Percentiles rank a stretch among this genome's conserved stretches.
These are phyloP conservation scores for Diutina mesorugosa DNA, from an alignment of 1,139 yeast genomes.

Conservation along the genomic window DNA sequence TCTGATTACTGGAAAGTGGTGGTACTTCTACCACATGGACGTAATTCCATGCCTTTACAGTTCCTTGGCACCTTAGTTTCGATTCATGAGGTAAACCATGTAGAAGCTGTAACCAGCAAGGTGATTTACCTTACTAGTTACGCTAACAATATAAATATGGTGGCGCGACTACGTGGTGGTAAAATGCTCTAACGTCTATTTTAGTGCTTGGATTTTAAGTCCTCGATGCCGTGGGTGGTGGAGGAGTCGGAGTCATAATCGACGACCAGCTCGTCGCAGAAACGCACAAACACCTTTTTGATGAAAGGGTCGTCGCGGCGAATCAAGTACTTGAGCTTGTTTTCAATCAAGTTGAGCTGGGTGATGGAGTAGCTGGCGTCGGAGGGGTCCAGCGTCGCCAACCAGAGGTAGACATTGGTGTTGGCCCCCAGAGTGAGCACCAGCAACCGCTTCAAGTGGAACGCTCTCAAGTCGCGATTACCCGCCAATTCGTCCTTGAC, in stretches of 20 bases:
- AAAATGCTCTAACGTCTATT: neutral
- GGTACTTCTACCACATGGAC: no score
- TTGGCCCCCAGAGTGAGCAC: conserved; percentile 69
- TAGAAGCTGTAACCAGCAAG: no score
- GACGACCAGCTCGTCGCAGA: neutral
- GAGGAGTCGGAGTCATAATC: neutral
- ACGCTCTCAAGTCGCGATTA: conserved; percentile 4
- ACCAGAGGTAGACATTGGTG: neutral
- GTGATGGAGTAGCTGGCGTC: neutral
- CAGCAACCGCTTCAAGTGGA: conserved; percentile 31
- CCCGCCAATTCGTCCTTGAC: conserved; percentile 6
- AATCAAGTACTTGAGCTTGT: conserved; percentile 1
- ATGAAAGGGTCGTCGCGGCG: conserved; percentile 1
- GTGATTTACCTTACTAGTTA: no score
- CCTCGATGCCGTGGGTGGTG: neutral
- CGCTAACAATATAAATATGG: no score
- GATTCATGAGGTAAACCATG: no score
- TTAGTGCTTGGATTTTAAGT: neutral
- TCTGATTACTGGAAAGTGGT: no score
- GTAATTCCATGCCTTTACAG: no score
- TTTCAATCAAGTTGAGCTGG: conserved; percentile 1
- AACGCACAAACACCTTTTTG: neutral
- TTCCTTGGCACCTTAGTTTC: no score
- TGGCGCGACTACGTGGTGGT: neutral
- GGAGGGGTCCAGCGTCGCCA: neutral